Percentiles rank a stretch among this genome's conserved stretches.
Conservation (phyloP, 2,329 filamentous ascomycete genomes). For the Arthrobotrys entomopaga region DNA sequence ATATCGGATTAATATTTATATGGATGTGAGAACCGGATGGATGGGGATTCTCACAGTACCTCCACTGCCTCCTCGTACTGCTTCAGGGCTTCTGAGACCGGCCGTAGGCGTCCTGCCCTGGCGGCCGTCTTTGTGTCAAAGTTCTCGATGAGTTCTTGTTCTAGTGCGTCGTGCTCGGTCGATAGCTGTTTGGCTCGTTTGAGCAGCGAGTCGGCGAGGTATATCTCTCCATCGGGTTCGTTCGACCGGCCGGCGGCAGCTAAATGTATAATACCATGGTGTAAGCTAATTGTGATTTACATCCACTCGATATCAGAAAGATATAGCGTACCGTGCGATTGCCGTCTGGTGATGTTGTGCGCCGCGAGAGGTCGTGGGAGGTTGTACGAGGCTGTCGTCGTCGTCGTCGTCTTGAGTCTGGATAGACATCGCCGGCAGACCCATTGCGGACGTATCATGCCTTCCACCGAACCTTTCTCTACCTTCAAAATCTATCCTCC, state of each 20-base stretch:
- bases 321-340: slow-evolving; percentile 35
- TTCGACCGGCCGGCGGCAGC: slow-evolving; percentile 16
- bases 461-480: slow-evolving; percentile 4
- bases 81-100: slow-evolving; percentile 69
- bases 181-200: slow-evolving; percentile 70
- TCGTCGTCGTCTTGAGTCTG: not conserved
- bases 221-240: slow-evolving; percentile 25
- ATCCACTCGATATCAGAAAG: not conserved
- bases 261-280: slow-evolving; percentile 1
- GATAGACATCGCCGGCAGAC: slow-evolving; percentile 51
- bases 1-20: not conserved
- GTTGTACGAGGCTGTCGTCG: slow-evolving; percentile 6
- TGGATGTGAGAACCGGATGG: not conserved
- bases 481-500: not conserved
- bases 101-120: slow-evolving; percentile 71
- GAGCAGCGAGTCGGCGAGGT: slow-evolving; percentile 65
- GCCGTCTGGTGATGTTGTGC: slow-evolving; percentile 30
- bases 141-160: slow-evolving; percentile 65
- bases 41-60: slow-evolving; percentile 62
- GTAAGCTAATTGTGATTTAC: not conserved
- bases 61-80: slow-evolving; percentile 70
- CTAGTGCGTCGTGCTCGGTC: slow-evolving; percentile 70
- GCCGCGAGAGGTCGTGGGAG: slow-evolving; percentile 8
- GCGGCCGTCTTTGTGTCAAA: slow-evolving; percentile 71
- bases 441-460: slow-evolving; percentile 55